Conservation (phyloP, 805 yeast species). For the Cyberlindnera americana region DNA sequence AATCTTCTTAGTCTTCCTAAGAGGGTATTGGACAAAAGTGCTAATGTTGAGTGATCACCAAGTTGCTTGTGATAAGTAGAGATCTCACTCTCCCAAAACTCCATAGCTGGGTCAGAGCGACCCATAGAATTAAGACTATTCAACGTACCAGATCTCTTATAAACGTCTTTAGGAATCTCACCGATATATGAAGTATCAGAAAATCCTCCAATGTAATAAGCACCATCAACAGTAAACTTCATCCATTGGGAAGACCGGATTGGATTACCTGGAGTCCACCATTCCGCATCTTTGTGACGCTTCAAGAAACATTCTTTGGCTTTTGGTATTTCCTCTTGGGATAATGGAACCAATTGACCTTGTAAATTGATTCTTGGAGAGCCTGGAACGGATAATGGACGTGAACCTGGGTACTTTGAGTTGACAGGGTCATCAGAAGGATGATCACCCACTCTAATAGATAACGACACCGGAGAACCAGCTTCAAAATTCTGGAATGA, state of each 20-base stretch:
- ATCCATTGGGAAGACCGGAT: conserved; percentile 64
- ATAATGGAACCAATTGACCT: conserved; percentile 48
- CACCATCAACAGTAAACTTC: conserved; percentile 54
- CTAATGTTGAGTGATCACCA: conserved; percentile 3
- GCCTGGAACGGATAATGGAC: conserved; percentile 57
- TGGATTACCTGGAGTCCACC: conserved; percentile 66
- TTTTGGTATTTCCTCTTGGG: conserved; percentile 23
- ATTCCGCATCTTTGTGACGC: conserved; percentile 65
- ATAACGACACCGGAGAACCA: conserved; percentile 56
- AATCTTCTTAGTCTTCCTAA: conserved; percentile 2
- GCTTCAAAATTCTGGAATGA: conserved; percentile 52
- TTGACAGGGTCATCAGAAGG: conserved; percentile 39
- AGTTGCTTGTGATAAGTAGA: background rate
- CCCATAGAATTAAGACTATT: conserved; percentile 1
- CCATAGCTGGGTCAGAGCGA: background rate
- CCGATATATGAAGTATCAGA: conserved; percentile 81
- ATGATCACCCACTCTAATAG: conserved; percentile 66
- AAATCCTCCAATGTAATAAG: conserved; percentile 75
- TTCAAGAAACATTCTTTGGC: conserved; percentile 46
- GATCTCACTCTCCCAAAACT: conserved; percentile 6
- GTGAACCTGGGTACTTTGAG: conserved; percentile 52
- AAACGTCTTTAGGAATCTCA: conserved; percentile 50
- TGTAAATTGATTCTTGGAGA: conserved; percentile 61
- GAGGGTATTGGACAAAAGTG: conserved; percentile 1
- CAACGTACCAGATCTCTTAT: conserved; percentile 37